Base-by-base conservation (phyloP, 2,329 filamentous ascomycete species). In the Microdochium bolleyi region DNA sequence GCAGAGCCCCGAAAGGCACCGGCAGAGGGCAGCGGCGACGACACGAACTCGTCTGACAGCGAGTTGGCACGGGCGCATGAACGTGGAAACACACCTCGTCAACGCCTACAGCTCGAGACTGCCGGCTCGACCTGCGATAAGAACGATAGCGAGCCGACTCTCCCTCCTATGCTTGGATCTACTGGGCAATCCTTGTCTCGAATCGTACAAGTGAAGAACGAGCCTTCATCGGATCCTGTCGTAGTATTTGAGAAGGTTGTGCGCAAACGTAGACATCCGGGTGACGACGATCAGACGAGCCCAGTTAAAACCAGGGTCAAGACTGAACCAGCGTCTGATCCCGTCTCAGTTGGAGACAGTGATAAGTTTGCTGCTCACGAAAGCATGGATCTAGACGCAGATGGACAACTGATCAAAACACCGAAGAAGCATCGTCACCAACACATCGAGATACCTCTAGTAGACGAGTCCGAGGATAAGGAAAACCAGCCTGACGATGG, bases 301-400 rank as follows among this genome's bases (percentile, higher is more conserved):
- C 62, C 61, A 2, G 49, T 60, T 16, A 37, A 51, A 11, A 62
- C 60, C 11, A 70, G 62, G 51, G 57, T 80, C 48, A 81, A 82
- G 59, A 54, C 58, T 5, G 77, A 81, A 57, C 54, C 62, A 32
- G 56, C 60, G 44, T 67, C 68, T n/a, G 65, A 67, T 21, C 62
- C 62, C 0, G 55, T 64, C 2, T 51, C 64, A 44, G 61, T 53
- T 14, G 58, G 58, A 44, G 66, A 64, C 44, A 56, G 55, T 16
- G 56, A 55, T 49, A 55, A 56, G 10, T 69, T 74, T 54, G 59
- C 67, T 21, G 69, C 73, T 1, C 71, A 78, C 41, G 82, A 83
- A 51, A 86, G 81, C 52, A 72, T 86, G 50, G 83, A 87, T 60
- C 70, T 87, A 11, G 78, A 83, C 60, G 72, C 76, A 44, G 67